A percentile compares a stretch with the other conserved stretches of the same genome.
phyloP scores from a whole-genome alignment of 208 protist genomes.

The Leishmania amazonensis region DNA sequence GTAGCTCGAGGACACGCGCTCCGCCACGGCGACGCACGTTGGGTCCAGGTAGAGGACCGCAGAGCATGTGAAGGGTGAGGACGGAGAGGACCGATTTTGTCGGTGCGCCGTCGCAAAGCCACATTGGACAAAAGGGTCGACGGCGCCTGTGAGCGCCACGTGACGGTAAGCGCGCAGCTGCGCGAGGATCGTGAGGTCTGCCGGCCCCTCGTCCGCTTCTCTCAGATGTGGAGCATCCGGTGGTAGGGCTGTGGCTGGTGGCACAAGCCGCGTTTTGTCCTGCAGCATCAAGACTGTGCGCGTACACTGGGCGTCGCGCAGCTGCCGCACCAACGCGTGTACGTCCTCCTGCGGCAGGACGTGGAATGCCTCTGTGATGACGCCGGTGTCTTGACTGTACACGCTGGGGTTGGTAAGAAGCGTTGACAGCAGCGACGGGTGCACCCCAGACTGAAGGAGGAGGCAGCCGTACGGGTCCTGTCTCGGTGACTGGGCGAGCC shows the following conservation, averaged over 20 bases:
- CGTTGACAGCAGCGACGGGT: conserved; percentile 40
- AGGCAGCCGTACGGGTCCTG: conserved; percentile 74
- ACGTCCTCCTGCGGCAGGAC: conserved; percentile 20
- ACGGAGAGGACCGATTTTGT: background rate
- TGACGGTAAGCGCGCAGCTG: conserved; percentile 23
- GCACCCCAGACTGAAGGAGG: conserved; percentile 61
- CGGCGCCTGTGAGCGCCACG: conserved; percentile 11
- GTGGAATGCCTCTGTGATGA: conserved; percentile 24
- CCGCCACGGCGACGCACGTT: background rate
- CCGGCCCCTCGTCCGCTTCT: background rate
- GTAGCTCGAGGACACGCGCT: background rate
- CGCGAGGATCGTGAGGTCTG: background rate
- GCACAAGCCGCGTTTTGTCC: conserved; percentile 16
- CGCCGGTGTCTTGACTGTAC: conserved; percentile 24
- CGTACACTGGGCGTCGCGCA: conserved; percentile 17
- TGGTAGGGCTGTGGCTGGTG: background rate
- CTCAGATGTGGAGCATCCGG: background rate
- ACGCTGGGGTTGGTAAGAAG: conserved; percentile 57
- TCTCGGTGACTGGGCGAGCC: conserved; percentile 47
- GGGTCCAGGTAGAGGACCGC: conserved; percentile 35
- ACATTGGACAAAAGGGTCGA: conserved; percentile 15
- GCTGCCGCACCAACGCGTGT: conserved; percentile 15
- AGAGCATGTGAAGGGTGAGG: background rate
- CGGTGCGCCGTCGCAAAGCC: conserved; percentile 11
- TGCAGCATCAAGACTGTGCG: conserved; percentile 7